Evolutionary conservation across 2,329 filamentous ascomycete species (phyloP).

Genomic region (Nemania sp.): DNA sequence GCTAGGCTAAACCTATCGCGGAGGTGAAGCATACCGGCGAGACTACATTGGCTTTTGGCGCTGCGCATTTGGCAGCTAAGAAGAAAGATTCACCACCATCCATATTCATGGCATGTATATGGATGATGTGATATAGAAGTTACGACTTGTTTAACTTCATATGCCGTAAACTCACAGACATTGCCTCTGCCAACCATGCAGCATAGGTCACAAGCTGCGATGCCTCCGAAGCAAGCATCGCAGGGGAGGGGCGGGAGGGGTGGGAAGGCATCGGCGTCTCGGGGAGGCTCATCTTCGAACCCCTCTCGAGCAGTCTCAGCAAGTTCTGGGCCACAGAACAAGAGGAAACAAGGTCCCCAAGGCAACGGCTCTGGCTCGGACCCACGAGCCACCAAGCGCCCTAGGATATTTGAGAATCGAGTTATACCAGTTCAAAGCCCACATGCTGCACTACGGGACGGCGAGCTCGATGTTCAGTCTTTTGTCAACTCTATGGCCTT

Average conservation of each 20-base stretch:
- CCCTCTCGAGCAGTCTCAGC: conserved; percentile 5
- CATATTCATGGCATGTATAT: no score
- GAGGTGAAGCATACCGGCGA: no score
- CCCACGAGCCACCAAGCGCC: conserved; percentile 46
- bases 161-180: no score
- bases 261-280: background rate
- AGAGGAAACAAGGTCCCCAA: conserved; percentile 37
- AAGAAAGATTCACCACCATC: no score
- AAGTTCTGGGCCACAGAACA: conserved; percentile 25
- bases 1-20: no score
- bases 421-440: conserved; percentile 55
- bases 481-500: conserved; percentile 87
- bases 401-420: conserved; percentile 51
- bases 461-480: conserved; percentile 80
- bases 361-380: conserved; percentile 32
- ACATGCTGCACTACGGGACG: conserved; percentile 62
- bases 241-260: conserved; percentile 21
- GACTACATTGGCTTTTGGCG: no score
- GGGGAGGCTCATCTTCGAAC: background rate
- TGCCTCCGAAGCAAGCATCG: conserved; percentile 28
- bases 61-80: no score
- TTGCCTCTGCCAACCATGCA: no score
- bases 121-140: no score
- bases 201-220: conserved; percentile 11
- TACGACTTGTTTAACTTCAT: no score